Evolutionary conservation across 352 stramenopile species (phyloP).

Genomic region (Phytopythium chamaehyphon): DNA sequence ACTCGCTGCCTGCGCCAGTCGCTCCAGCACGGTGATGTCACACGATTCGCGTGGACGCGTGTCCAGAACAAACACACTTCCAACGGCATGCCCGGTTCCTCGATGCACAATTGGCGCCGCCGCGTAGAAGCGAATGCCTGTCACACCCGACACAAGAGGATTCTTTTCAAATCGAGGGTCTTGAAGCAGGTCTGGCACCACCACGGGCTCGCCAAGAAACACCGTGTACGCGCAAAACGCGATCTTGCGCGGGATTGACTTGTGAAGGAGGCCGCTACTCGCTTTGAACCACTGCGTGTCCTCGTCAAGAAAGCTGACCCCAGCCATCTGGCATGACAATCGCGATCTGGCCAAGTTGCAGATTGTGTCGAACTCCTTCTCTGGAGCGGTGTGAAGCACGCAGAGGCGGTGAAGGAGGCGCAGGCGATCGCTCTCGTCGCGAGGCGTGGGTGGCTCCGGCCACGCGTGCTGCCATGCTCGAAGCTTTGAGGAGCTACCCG

Average conservation of each 20-base stretch:
- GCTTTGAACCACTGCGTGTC: constrained; percentile 80
- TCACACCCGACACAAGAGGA: constrained; percentile 83
- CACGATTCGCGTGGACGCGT: constrained; percentile 65
- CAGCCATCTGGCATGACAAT: constrained; percentile 67
- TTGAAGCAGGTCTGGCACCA: constrained; percentile 86
- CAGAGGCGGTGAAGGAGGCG: constrained; percentile 39
- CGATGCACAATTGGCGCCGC: constrained; percentile 65
- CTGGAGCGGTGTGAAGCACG: constrained; percentile 53
- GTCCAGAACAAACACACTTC: constrained; percentile 82
- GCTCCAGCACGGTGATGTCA: constrained; percentile 67
- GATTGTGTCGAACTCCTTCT: constrained; percentile 74
- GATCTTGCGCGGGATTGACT: constrained; percentile 77
- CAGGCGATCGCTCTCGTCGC: constrained; percentile 53
- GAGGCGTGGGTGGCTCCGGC: constrained; percentile 55
- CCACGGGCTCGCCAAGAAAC: constrained; percentile 47
- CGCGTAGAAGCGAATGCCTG: constrained; percentile 94
- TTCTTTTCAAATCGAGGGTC: constrained; percentile 89
- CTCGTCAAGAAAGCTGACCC: constrained; percentile 77
- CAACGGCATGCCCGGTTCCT: constrained; percentile 50
- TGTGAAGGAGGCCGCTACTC: constrained; percentile 61
- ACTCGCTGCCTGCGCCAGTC: constrained; percentile 45
- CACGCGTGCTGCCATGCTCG: constrained; percentile 58
- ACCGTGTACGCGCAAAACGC: constrained; percentile 76
- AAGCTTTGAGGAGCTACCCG: not conserved
- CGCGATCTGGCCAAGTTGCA: constrained; percentile 69